phyloP scores from a whole-genome alignment of 169 alveolate species.

The Cryptosporidium ubiquitum region DNA sequence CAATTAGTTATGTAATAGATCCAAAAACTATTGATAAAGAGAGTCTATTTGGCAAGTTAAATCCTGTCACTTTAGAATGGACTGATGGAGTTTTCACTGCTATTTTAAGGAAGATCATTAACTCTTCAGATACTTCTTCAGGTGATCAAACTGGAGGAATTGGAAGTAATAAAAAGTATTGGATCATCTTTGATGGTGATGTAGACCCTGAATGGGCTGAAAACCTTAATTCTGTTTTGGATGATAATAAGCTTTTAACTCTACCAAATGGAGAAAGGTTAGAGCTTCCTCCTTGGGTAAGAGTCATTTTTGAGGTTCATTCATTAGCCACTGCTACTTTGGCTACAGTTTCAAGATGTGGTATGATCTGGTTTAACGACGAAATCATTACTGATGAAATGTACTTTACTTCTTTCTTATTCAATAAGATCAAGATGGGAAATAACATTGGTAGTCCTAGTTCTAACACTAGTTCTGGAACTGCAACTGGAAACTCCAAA shows the following conservation, averaged over 20 bases:
- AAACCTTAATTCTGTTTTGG: slow-evolving; percentile 97
- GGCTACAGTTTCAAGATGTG: slow-evolving; percentile 99
- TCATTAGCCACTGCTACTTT: slow-evolving; percentile 95
- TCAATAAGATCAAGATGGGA: slow-evolving; percentile 27
- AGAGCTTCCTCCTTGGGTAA: slow-evolving; percentile 83
- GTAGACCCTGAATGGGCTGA: slow-evolving; percentile 99
- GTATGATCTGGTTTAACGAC: slow-evolving; percentile 97
- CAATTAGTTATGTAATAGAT: slow-evolving; percentile 92
- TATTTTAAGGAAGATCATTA: slow-evolving; percentile 89
- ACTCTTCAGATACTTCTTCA: background rate
- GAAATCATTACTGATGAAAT: slow-evolving; percentile 90
- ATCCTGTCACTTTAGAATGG: slow-evolving; percentile 95
- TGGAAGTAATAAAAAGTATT: slow-evolving; percentile 86
- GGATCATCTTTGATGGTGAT: slow-evolving; percentile 99
- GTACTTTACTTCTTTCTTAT: slow-evolving; percentile 85
- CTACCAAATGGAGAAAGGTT: slow-evolving; percentile 97
- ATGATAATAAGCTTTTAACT: slow-evolving; percentile 97
- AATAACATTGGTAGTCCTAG: background rate
- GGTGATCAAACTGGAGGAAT: slow-evolving; percentile 74
- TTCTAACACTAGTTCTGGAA: background rate
- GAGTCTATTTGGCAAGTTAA: slow-evolving; percentile 94
- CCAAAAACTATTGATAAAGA: slow-evolving; percentile 93
- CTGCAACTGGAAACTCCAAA: background rate
- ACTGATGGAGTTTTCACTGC: slow-evolving; percentile 98
- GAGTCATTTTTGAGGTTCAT: slow-evolving; percentile 91